Evolutionary conservation across 306 rosid species (phyloP).

Genomic region (Lathyrus tuberosus): DNA sequence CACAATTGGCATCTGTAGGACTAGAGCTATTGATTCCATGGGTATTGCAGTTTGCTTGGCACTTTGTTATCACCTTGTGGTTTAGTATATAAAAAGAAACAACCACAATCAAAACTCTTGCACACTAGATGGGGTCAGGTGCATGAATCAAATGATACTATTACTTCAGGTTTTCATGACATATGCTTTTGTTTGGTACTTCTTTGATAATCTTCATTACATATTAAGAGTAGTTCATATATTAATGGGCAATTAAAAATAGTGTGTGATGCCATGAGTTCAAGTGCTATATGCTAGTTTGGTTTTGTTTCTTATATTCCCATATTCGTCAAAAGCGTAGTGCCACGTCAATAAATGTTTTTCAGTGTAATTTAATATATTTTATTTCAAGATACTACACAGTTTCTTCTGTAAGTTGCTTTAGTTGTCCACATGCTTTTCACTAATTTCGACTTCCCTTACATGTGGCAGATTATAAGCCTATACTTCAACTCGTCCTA

Average conservation of each 20-base stretch:
- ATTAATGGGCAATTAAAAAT: slow-evolving; percentile 9
- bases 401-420: slow-evolving; percentile 20
- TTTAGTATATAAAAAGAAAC: too few relatives aligned
- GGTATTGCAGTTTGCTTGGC: slow-evolving; percentile 13
- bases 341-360: not conserved
- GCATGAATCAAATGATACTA: slow-evolving; percentile 1
- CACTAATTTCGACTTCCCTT: slow-evolving; percentile 27
- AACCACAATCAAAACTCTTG: too few relatives aligned
- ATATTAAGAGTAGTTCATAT: not conserved
- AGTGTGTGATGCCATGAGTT: slow-evolving; percentile 27
- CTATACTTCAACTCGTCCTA: slow-evolving; percentile 58
- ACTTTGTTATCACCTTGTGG: too few relatives aligned
- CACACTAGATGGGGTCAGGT: too few relatives aligned
- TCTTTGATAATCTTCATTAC: slow-evolving; percentile 13
- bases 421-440: slow-evolving; percentile 19
- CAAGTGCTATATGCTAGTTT: slow-evolving; percentile 19
- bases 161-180: not conserved
- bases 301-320: not conserved
- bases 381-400: not conserved
- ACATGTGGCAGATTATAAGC: slow-evolving; percentile 64
- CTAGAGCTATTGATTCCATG: not conserved
- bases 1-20: not conserved
- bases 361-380: not conserved
- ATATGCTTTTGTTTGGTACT: slow-evolving; percentile 9
- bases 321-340: not conserved